phyloP scores from a whole-genome alignment of 2,329 filamentous ascomycete species.

The Trichophyton benhamiae region DNA sequence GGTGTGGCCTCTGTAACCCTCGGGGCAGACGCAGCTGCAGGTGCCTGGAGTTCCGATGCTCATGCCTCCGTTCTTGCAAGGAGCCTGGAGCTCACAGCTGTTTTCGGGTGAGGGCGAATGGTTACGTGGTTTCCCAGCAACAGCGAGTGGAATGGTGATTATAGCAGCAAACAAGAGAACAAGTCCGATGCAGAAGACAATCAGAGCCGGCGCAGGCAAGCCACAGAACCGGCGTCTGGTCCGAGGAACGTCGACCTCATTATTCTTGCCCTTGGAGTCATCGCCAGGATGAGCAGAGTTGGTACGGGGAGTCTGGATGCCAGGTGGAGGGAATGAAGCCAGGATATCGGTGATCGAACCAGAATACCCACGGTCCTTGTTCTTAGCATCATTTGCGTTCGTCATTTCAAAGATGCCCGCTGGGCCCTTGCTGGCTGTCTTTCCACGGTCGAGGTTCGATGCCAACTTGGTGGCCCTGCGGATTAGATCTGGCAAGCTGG shows the following conservation, averaged over 20 bases:
- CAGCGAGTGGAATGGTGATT: slow-evolving; percentile 60
- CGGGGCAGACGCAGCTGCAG: slow-evolving; percentile 79
- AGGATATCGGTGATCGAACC: slow-evolving; percentile 52
- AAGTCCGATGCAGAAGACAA: slow-evolving; percentile 52
- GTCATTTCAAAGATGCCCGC: slow-evolving; percentile 40
- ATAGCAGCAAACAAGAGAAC: slow-evolving; percentile 67
- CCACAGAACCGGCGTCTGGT: slow-evolving; percentile 62
- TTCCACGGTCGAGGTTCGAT: slow-evolving; percentile 75
- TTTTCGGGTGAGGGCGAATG: slow-evolving; percentile 20
- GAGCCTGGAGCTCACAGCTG: slow-evolving; percentile 47
- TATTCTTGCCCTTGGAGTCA: slow-evolving; percentile 16
- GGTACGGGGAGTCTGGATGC: slow-evolving; percentile 35
- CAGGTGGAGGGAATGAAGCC: slow-evolving; percentile 52
- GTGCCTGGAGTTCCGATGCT: slow-evolving; percentile 54
- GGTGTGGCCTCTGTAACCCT: slow-evolving; percentile 62
- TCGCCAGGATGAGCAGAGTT: background rate
- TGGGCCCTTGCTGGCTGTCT: slow-evolving; percentile 44
- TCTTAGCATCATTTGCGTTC: slow-evolving; percentile 23
- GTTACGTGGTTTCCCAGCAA: slow-evolving; percentile 47
- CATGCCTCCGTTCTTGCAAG: slow-evolving; percentile 69
- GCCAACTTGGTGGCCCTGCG: slow-evolving; percentile 74
- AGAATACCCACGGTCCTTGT: slow-evolving; percentile 29
- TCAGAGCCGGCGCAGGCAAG: slow-evolving; percentile 65
- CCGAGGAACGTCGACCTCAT: slow-evolving; percentile 13
- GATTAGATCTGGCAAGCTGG: slow-evolving; percentile 84